A percentile compares a stretch with the other conserved stretches of the same genome.
phyloP scores from a whole-genome alignment of 345 rosid genomes.

The Orychophragmus violaceus region DNA sequence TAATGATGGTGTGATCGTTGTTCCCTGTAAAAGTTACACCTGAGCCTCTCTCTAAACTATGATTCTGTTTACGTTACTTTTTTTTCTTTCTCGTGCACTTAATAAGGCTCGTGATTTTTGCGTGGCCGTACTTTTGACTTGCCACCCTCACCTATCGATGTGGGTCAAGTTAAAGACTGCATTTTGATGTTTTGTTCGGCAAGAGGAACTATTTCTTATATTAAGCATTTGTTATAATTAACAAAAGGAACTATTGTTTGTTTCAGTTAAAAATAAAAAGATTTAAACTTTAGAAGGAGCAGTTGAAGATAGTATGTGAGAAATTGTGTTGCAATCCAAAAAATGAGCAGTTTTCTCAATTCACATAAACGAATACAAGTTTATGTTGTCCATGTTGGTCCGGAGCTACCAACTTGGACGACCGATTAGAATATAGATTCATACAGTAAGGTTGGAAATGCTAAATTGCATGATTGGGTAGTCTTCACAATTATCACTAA shows the following conservation, averaged over 20 bases:
- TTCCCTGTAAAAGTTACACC: neutral
- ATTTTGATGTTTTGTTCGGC: neutral
- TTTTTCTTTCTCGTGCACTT: neutral
- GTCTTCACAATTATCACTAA: neutral
- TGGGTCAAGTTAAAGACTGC: conserved; percentile 1
- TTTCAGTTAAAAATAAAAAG: too few species aligned
- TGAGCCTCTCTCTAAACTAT: neutral
- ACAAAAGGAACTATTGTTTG: too few species aligned
- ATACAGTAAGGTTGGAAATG: neutral
- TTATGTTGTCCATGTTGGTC: too few species aligned
- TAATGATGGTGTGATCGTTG: conserved; percentile 13
- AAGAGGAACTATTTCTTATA: too few species aligned
- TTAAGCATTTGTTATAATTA: too few species aligned
- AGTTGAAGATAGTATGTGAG: too few species aligned
- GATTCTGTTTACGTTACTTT: neutral
- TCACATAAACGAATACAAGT: too few species aligned
- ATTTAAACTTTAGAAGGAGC: too few species aligned
- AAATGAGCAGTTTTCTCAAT: too few species aligned
- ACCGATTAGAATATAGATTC: too few species aligned
- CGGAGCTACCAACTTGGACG: too few species aligned
- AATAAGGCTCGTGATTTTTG: conserved; percentile 21
- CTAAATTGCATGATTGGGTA: neutral
- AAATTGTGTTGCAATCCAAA: too few species aligned
- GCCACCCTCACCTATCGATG: neutral
- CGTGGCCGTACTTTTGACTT: neutral